Base-by-base conservation (phyloP, 2,329 filamentous ascomycete species). In the Balansia obtecta region DNA sequence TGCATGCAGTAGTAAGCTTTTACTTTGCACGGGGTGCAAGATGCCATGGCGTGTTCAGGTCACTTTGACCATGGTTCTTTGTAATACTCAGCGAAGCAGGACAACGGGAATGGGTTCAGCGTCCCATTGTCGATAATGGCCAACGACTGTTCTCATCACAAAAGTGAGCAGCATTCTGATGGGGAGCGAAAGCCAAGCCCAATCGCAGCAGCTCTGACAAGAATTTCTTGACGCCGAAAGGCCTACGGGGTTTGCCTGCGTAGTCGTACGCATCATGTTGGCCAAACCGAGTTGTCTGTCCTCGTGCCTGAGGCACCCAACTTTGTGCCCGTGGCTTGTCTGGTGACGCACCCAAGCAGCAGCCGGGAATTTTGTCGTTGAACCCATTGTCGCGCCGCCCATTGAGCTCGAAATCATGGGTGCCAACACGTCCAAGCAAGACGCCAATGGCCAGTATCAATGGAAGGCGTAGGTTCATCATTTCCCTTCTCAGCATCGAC, bases 401-500 rank as follows among this genome's bases (percentile, higher is more conserved):
- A 65, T 68, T 65, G 64, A 63, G 58, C 58, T 57, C 66, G 60
- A 65, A 65, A 72, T 60, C 63, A 80, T 80, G 77, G 77, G 77
- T 67, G 70, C 74, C 61, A 73, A 66, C 68, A 69, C 74, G 59
- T 80, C 77, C 55, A 80, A 80, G 66, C 72, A 72, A 58, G 61
- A 65, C 53, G 45, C 51, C 46, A 46, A 42, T 13, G 54, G 51
- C 33, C 59, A 67, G 62, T 61, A 69, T 62, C 61, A 68, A 60
- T 81, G 77, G 77, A 79, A 76, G 64, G 71, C 73, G 77, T 80
- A 69, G 58, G 76, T 68, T 45, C 8, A 30, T 46, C 11, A 15
- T 46, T 11, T 22, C 20, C 20, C 11, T n/a, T 27, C 15, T 16
- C 30, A 32, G 42, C 43, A 8, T 33, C 10, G 22, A 53, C 22